Percentiles rank a stretch among this genome's conserved stretches.
Conservation (phyloP, 768 basidiomycete genomes). For the Jaapia argillacea region DNA sequence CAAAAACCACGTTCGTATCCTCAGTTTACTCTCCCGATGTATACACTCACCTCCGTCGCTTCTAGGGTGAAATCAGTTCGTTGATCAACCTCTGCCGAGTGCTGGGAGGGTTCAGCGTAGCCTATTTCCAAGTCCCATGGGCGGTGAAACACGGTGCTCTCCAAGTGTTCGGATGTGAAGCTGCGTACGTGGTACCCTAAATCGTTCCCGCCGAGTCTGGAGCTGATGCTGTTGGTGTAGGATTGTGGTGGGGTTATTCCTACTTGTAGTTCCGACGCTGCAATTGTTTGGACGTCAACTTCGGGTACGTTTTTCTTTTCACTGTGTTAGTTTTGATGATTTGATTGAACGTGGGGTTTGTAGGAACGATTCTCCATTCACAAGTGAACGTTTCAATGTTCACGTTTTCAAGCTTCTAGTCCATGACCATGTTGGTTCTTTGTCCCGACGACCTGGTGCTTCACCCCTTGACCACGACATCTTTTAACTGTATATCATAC, state of each 20-base stretch:
- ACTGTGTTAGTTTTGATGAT: no score
- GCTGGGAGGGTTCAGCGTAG: slow-evolving; percentile 53
- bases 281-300: slow-evolving; percentile 38
- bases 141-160: slow-evolving; percentile 47
- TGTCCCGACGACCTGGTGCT: no score
- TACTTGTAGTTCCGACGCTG: slow-evolving; percentile 39
- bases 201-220: not conserved
- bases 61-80: slow-evolving; percentile 52
- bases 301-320: slow-evolving; percentile 39
- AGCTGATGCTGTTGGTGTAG: slow-evolving; percentile 12
- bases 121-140: slow-evolving; percentile 62
- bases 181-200: slow-evolving; percentile 32
- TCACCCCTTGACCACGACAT: no score
- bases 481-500: no score
- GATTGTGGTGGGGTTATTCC: slow-evolving; percentile 39
- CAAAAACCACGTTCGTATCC: slow-evolving; percentile 25
- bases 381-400: no score
- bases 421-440: no score
- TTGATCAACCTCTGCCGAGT: slow-evolving; percentile 46
- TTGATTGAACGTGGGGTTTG: no score
- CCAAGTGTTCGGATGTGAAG: slow-evolving; percentile 52
- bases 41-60: no score
- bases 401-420: no score
- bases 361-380: no score
- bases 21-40: no score